Evolutionary conservation across 768 basidiomycete species (phyloP).

Genomic region (Leccinum uliginosum): DNA sequence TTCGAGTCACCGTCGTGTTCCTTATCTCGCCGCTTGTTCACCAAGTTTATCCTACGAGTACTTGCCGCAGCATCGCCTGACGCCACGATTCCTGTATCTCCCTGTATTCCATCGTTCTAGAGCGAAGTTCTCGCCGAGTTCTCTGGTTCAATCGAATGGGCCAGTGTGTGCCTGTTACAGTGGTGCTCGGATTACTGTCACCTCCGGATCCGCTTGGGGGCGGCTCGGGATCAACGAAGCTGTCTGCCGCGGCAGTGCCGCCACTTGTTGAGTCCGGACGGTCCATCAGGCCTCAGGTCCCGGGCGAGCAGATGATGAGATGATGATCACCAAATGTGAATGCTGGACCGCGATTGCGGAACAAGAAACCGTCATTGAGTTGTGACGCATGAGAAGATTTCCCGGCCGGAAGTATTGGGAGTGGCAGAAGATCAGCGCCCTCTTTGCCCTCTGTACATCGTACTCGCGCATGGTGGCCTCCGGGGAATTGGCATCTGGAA

Average conservation of each 20-base stretch:
- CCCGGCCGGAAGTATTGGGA: slow-evolving; percentile 41
- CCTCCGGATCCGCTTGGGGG: slow-evolving; percentile 2
- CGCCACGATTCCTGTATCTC: slow-evolving; percentile 22
- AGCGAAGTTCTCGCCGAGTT: no score
- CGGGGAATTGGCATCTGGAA: slow-evolving; percentile 36
- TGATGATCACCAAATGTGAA: slow-evolving; percentile 36
- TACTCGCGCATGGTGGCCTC: slow-evolving; percentile 22
- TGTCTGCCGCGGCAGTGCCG: no score
- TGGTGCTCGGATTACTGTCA: slow-evolving; percentile 4
- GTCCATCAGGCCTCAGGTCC: slow-evolving; percentile 27
- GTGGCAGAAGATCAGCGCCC: slow-evolving; percentile 36
- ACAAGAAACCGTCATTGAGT: slow-evolving; percentile 6
- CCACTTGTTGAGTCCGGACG: slow-evolving; percentile 1
- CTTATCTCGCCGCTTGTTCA: slow-evolving; percentile 23
- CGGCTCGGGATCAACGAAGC: not conserved
- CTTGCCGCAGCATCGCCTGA: slow-evolving; percentile 22
- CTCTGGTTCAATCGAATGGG: slow-evolving; percentile 15
- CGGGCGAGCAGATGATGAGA: slow-evolving; percentile 30
- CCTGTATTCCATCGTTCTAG: no score
- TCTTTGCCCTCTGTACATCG: slow-evolving; percentile 18
- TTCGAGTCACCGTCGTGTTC: slow-evolving; percentile 10
- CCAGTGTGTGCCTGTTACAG: slow-evolving; percentile 7
- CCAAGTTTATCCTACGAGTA: slow-evolving; percentile 22
- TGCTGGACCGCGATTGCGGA: slow-evolving; percentile 8
- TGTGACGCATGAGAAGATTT: slow-evolving; percentile 22